Conservation (phyloP, 169 alveolate genomes). For the Cystoisospora suis region DNA sequence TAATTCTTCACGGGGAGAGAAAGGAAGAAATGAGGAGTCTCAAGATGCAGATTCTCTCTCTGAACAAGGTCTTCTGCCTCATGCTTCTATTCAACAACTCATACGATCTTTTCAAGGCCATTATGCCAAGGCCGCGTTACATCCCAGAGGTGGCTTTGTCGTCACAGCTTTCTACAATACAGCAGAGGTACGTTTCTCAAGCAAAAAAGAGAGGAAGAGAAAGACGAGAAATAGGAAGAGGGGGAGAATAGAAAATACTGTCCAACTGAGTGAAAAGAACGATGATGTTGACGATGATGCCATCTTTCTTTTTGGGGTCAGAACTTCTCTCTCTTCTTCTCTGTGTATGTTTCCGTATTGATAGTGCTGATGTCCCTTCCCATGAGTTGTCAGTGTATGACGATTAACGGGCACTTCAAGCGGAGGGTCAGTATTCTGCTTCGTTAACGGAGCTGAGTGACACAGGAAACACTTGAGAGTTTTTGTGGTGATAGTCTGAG, state of each 20-base stretch:
- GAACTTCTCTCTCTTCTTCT: not conserved
- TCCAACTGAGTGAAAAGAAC: not conserved
- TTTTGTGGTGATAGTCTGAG: too few relatives aligned
- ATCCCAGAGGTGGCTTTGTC: conserved; percentile 44
- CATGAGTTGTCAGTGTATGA: too few relatives aligned
- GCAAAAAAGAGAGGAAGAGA: not conserved
- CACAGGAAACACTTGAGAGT: too few relatives aligned
- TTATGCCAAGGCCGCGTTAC: not conserved
- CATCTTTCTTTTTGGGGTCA: not conserved
- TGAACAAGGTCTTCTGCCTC: conserved; percentile 12
- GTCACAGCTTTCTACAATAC: conserved; percentile 24
- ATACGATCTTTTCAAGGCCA: not conserved
- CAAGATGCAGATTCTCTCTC: not conserved
- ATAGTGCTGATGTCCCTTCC: too few relatives aligned
- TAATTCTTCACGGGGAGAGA: not conserved
- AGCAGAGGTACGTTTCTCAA: not conserved
- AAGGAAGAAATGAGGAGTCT: not conserved
- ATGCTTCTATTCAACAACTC: not conserved
- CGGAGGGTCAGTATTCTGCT: too few relatives aligned
- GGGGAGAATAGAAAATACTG: not conserved
- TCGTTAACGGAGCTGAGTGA: too few relatives aligned
- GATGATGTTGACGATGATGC: conserved; percentile 10
- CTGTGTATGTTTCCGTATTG: not conserved
- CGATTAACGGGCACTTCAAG: too few relatives aligned
- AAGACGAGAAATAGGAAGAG: not conserved